Evolutionary conservation across 768 basidiomycete genomes (phyloP).

Genomic region (Mycena metata): DNA sequence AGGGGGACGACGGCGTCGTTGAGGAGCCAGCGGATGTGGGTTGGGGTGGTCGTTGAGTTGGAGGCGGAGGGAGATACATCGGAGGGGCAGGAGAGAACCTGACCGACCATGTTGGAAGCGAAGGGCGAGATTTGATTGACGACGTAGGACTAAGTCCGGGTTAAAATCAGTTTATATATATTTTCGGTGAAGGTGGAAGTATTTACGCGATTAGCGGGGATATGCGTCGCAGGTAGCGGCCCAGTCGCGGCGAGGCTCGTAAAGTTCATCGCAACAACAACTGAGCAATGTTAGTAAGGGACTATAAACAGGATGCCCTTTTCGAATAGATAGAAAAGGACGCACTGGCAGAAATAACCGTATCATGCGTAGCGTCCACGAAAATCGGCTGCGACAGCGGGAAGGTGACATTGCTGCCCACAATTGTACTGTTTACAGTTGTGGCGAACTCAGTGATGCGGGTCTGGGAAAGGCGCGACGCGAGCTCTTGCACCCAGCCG

Average conservation of each 20-base stretch:
- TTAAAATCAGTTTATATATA: slow-evolving; percentile 52
- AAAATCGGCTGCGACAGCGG: slow-evolving; percentile 72
- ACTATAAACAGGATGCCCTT: neutral
- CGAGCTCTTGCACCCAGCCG: slow-evolving; percentile 78
- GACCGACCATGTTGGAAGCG: slow-evolving; percentile 54
- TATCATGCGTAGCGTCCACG: slow-evolving; percentile 83
- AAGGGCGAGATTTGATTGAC: slow-evolving; percentile 52
- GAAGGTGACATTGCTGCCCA: slow-evolving; percentile 65
- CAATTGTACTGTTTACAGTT: slow-evolving; percentile 77
- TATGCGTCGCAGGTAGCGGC: slow-evolving; percentile 72
- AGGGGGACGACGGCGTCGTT: slow-evolving; percentile 84
- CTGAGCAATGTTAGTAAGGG: slow-evolving; percentile 43
- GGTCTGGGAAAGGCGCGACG: slow-evolving; percentile 76
- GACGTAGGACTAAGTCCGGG: slow-evolving; percentile 46
- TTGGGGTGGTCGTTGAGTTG: slow-evolving; percentile 11
- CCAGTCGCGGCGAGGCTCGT: slow-evolving; percentile 72
- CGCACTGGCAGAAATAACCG: slow-evolving; percentile 74
- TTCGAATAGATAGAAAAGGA: neutral
- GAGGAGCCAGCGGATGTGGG: slow-evolving; percentile 65
- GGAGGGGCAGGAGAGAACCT: slow-evolving; percentile 60
- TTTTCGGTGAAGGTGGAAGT: neutral
- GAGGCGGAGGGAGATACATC: slow-evolving; percentile 16
- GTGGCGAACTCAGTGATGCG: slow-evolving; percentile 67
- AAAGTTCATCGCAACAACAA: slow-evolving; percentile 81
- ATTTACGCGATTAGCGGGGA: slow-evolving; percentile 66